Conservation (phyloP, 2,329 filamentous ascomycete species). For the Harringtonia aguacate region DNA sequence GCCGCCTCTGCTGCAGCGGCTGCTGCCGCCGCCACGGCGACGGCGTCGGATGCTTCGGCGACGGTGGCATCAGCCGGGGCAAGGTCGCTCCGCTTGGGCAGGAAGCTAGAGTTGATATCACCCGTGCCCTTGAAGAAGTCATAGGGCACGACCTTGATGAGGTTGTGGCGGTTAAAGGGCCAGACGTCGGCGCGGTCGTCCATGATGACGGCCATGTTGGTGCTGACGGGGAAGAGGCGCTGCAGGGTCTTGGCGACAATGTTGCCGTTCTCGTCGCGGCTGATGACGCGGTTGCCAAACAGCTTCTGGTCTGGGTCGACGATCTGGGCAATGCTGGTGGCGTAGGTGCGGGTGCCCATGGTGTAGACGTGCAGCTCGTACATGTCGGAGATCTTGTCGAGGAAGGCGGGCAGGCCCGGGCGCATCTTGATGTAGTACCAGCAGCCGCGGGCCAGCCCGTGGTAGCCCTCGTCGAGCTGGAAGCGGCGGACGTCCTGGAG, state of each 20-base stretch:
- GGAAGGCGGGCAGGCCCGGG: constrained; percentile 72
- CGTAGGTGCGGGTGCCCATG: constrained; percentile 97
- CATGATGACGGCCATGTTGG: constrained; percentile 98
- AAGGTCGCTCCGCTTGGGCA: constrained; percentile 64
- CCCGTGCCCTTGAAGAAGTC: constrained; percentile 98
- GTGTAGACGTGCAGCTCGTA: constrained; percentile 98
- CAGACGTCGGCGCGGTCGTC: constrained; percentile 96
- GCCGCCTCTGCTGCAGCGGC: background rate
- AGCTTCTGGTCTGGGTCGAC: constrained; percentile 83
- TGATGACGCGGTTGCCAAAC: constrained; percentile 91
- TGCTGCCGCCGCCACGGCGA: background rate
- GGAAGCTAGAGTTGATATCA: constrained; percentile 95
- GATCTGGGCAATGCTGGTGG: constrained; percentile 80
- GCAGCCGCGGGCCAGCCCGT: constrained; percentile 57
- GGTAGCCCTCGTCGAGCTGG: constrained; percentile 78
- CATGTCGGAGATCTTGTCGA: constrained; percentile 63
- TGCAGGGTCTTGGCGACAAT: constrained; percentile 84
- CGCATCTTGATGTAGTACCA: constrained; percentile 99
- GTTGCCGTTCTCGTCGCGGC: constrained; percentile 92
- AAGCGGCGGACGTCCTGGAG: constrained; percentile 84
- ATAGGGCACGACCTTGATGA: constrained; percentile 91
- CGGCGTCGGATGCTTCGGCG: background rate
- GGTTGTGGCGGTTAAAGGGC: constrained; percentile 78
- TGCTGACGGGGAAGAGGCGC: constrained; percentile 88
- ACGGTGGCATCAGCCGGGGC: constrained; percentile 24